Percentiles rank a stretch among this genome's conserved stretches.
Conservation (phyloP, 306 rosid genomes). For the Pueraria montana region DNA sequence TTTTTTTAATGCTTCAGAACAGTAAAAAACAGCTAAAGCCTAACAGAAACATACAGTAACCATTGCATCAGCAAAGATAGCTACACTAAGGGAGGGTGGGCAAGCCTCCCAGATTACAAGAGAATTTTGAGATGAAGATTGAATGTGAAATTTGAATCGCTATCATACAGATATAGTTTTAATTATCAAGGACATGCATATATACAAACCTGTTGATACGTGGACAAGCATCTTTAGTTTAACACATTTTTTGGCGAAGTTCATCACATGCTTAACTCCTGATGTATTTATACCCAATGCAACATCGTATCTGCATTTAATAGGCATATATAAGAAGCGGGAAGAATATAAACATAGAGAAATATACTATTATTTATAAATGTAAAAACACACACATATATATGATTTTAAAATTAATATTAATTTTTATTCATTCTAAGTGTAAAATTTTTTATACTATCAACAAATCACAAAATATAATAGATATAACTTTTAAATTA, state of each 20-base stretch:
- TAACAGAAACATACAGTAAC: too few species aligned
- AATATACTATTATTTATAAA: neutral
- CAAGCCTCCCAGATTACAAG: too few species aligned
- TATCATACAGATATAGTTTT: neutral
- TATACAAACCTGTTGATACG: conserved; percentile 76
- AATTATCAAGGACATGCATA: neutral
- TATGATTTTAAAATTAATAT: too few species aligned
- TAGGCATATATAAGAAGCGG: neutral
- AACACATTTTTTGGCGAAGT: conserved; percentile 71
- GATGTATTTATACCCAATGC: conserved; percentile 70
- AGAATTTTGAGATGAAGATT: too few species aligned
- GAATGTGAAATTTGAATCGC: neutral
- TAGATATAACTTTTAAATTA: too few species aligned
- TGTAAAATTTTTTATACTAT: too few species aligned
- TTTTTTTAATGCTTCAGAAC: too few species aligned
- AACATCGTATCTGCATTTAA: conserved; percentile 67
- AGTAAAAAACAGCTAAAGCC: too few species aligned
- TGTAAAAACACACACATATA: neutral
- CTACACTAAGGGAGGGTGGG: too few species aligned
- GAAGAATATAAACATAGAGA: neutral
- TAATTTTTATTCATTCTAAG: too few species aligned
- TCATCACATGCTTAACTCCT: conserved; percentile 68
- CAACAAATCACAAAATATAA: too few species aligned
- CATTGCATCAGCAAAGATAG: too few species aligned
- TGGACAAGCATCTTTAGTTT: conserved; percentile 65